phyloP scores from a whole-genome alignment of 2,329 filamentous ascomycete genomes.

The Alternaria metachromatica region DNA sequence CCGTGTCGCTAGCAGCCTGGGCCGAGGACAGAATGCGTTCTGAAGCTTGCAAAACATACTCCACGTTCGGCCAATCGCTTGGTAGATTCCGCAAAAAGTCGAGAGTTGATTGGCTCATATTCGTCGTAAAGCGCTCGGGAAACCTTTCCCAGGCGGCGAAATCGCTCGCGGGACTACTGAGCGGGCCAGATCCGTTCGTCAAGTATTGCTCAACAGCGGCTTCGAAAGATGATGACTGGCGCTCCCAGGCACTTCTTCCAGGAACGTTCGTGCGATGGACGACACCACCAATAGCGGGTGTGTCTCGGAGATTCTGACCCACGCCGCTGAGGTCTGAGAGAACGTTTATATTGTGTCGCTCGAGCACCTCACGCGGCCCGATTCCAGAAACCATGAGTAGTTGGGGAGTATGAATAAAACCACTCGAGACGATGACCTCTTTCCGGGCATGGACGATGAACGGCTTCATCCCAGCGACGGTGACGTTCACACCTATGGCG shows the following conservation, averaged over 20 bases:
- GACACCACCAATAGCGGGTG: conserved; percentile 2
- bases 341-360: conserved; percentile 4
- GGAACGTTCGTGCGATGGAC: conserved; percentile 5
- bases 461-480: conserved; percentile 7
- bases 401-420: conserved; percentile 4
- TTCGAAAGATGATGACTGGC: conserved; percentile 3
- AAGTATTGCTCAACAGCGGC: conserved; percentile 2
- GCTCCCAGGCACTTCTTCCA: conserved; percentile 8
- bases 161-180: conserved; percentile 13
- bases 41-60: conserved; percentile 3
- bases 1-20: conserved; percentile 1
- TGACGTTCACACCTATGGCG: conserved; percentile 6
- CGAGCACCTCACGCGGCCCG: conserved; percentile 5
- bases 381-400: conserved; percentile 12
- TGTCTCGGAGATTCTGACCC: conserved; percentile 8
- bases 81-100: background rate
- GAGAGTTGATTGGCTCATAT: conserved; percentile 10
- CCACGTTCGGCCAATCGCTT: conserved; percentile 10
- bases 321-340: conserved; percentile 8
- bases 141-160: conserved; percentile 10
- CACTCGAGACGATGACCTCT: conserved; percentile 10
- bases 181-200: conserved; percentile 7
- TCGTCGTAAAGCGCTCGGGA: background rate
- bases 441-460: conserved; percentile 3
- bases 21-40: background rate